Evolutionary conservation across 768 basidiomycete species (phyloP).

Genomic region (Suillus tomentosus): DNA sequence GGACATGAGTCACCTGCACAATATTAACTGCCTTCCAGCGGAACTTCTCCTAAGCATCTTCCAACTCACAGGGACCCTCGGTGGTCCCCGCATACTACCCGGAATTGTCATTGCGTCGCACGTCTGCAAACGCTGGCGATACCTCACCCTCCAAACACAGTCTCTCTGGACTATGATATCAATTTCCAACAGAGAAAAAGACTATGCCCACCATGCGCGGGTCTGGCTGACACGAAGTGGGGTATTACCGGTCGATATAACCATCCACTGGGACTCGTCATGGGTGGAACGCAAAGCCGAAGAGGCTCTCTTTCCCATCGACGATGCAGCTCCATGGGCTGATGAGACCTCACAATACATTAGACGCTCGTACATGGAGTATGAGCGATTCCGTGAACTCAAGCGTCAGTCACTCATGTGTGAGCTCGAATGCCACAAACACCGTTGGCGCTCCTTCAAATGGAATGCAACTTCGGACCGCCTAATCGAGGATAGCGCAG

Average conservation of each 20-base stretch:
- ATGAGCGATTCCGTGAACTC: conserved; percentile 6
- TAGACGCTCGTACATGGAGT: conserved; percentile 4
- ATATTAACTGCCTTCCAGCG: conserved; percentile 4
- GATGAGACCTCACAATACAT: neutral
- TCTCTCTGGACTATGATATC: conserved; percentile 46
- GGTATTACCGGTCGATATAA: conserved; percentile 2
- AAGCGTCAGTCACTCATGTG: conserved; percentile 1
- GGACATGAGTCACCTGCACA: neutral
- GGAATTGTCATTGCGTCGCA: conserved; percentile 46
- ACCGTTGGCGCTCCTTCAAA: conserved; percentile 5
- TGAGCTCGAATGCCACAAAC: conserved; percentile 9
- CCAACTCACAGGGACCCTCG: neutral
- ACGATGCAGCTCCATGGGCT: conserved; percentile 9
- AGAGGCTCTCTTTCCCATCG: conserved; percentile 3
- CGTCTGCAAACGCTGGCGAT: conserved; percentile 60
- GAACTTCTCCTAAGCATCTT: conserved; percentile 4
- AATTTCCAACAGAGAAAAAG: conserved; percentile 9
- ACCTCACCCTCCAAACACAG: conserved; percentile 56
- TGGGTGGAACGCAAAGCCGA: conserved; percentile 3
- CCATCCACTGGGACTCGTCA: conserved; percentile 1
- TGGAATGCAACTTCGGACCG: neutral
- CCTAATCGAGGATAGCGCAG: neutral
- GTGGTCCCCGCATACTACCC: neutral
- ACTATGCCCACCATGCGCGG: conserved; percentile 1
- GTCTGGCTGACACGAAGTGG: conserved; percentile 5